These are phyloP conservation scores for Brachypodium distachyon DNA, from an alignment of 202 grass and related monocot genomes.

Conservation along the genomic window DNA sequence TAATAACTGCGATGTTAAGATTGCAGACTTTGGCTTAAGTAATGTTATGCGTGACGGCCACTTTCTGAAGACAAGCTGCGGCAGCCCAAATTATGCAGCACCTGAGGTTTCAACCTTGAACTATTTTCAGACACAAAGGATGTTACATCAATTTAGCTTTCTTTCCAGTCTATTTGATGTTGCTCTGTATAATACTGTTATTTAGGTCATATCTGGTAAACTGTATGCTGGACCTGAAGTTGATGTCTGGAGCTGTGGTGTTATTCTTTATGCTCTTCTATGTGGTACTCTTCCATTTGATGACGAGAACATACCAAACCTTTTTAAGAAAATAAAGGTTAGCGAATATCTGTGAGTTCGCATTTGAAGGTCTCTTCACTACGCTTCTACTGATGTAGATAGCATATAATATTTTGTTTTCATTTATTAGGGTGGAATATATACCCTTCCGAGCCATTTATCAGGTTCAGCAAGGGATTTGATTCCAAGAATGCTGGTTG, in stretches of 20 bases:
- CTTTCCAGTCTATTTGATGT: background rate
- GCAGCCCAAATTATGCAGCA: conserved; percentile 96
- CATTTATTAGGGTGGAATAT: conserved; percentile 76
- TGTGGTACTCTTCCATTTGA: conserved; percentile 97
- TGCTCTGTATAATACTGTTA: conserved; percentile 1
- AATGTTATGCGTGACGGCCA: conserved; percentile 97
- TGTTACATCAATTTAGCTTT: background rate
- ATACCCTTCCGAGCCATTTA: conserved; percentile 92
- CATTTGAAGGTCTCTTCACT: background rate
- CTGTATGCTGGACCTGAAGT: conserved; percentile 92
- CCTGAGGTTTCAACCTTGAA: conserved; percentile 51
- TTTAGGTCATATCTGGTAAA: conserved; percentile 94
- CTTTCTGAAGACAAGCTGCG: conserved; percentile 96
- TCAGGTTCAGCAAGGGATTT: conserved; percentile 76
- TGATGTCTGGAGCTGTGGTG: conserved; percentile 97
- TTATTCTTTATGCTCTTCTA: conserved; percentile 95
- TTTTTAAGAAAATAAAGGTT: conserved; percentile 99
- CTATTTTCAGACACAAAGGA: background rate
- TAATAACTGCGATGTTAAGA: conserved; percentile 90
- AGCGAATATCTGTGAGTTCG: background rate
- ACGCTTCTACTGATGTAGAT: background rate
- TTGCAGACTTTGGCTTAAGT: conserved; percentile 93
- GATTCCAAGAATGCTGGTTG: conserved; percentile 91
- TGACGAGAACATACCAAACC: conserved; percentile 93
- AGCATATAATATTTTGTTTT: background rate